A percentile compares a stretch with the other conserved stretches of the same genome.
Conservation (phyloP, 495 filamentous ascomycete species). For the Lentithecium fluviatile region DNA sequence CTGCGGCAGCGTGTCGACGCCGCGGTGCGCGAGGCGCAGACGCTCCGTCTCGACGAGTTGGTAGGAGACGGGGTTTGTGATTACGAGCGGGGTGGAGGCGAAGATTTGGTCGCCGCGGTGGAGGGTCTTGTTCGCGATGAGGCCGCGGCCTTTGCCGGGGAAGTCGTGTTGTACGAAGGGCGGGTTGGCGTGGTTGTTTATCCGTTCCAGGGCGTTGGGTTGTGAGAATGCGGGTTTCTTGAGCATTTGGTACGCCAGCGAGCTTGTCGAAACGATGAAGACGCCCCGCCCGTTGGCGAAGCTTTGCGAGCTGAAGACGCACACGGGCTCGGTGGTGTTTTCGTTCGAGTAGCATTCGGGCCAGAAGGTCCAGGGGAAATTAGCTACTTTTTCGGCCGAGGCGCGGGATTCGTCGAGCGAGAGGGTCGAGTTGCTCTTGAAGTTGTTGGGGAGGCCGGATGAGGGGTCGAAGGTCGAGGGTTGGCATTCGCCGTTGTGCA, state of each 20-base stretch:
- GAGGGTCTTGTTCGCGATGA: slow-evolving; percentile 27
- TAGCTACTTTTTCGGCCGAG: background rate
- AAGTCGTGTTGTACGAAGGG: slow-evolving; percentile 14
- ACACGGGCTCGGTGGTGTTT: slow-evolving; percentile 19
- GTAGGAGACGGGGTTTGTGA: slow-evolving; percentile 23
- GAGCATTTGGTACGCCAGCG: slow-evolving; percentile 16
- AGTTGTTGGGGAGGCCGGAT: background rate
- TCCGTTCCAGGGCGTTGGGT: background rate
- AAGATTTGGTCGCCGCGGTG: slow-evolving; percentile 30
- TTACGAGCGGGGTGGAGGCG: slow-evolving; percentile 22
- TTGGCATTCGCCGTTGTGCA: slow-evolving; percentile 21
- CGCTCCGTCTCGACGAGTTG: slow-evolving; percentile 14
- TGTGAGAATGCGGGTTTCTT: slow-evolving; percentile 18
- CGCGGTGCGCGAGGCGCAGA: slow-evolving; percentile 10
- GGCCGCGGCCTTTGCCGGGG: slow-evolving; percentile 28
- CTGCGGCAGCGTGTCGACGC: slow-evolving; percentile 14
- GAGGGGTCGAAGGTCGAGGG: background rate
- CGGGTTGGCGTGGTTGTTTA: slow-evolving; percentile 20
- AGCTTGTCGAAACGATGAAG: slow-evolving; percentile 15
- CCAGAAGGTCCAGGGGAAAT: slow-evolving; percentile 28
- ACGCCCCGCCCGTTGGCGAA: slow-evolving; percentile 25
- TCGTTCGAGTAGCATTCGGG: slow-evolving; percentile 29
- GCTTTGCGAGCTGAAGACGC: slow-evolving; percentile 19
- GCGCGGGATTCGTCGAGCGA: slow-evolving; percentile 3
- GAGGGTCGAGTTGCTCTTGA: background rate